Evolutionary conservation across 495 filamentous ascomycete species (phyloP), one percentile per base, ranked within the genome.

Genomic region (Tirmania nivea): DNA sequence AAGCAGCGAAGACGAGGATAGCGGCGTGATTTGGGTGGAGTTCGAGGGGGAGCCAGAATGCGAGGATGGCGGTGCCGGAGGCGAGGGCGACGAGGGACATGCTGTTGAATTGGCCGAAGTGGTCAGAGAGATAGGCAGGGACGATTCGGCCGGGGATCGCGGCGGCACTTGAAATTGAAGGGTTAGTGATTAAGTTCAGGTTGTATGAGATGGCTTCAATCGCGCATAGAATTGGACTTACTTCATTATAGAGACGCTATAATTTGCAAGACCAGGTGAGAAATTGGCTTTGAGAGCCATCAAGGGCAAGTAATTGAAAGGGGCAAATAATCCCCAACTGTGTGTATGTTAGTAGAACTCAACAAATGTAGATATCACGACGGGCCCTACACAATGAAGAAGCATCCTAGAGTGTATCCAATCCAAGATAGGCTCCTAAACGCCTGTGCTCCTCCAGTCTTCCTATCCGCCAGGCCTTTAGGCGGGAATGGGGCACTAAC

Each of bases 361-460:
- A 52, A 34, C 21, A 57, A n/a, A n/a, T n/a, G n/a, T n/a, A n/a
- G n/a, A n/a, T n/a, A n/a, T n/a, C n/a, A n/a, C n/a, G n/a, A n/a
- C n/a, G n/a, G n/a, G n/a, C n/a, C 52, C 25, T 49, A 57, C 55
- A 59, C 39, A 12, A 57, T 48, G 42, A 53, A 55, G 35, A 59
- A 59, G 47, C 47, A 53, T 10, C 57, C 57, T 17, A 57, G 1
- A 20, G 35, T 49, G 35, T 52, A 59, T 34, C 35, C 14, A 20
- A 51, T 31, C n/a, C 34, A 59, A 5, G 19, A n/a, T n/a, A n/a
- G n/a, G n/a, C n/a, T n/a, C n/a, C 14, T 7, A 16, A 25, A 25
- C 48, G 34, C 19, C 49, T 59, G 55, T 57, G 52, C 5, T 14
- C 21, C 21, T 36, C 35, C n/a, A 54, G 10, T 17, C 49, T 50